Evolutionary conservation across 2,329 filamentous ascomycete species (phyloP).

Genomic region (Penicillium sp.): DNA sequence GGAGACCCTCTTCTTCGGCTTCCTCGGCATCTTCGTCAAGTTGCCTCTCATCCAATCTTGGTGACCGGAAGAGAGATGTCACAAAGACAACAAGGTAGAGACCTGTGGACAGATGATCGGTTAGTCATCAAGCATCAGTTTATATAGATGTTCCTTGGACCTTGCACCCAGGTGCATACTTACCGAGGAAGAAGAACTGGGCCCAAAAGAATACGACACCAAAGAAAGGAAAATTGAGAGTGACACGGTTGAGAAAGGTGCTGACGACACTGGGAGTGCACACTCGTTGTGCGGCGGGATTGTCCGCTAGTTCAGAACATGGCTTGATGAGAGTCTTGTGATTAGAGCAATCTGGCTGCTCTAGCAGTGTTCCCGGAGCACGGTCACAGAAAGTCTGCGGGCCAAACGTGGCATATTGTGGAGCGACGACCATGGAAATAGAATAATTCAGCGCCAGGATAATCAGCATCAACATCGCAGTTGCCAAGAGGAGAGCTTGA

Average conservation of each 20-base stretch:
- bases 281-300: slow-evolving; percentile 70
- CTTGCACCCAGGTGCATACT: slow-evolving; percentile 4
- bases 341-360: slow-evolving; percentile 72
- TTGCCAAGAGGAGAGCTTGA: slow-evolving; percentile 86
- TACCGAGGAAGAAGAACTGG: slow-evolving; percentile 83
- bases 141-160: background rate
- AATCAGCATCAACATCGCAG: slow-evolving; percentile 85
- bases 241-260: slow-evolving; percentile 89
- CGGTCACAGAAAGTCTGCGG: slow-evolving; percentile 91
- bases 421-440: slow-evolving; percentile 88
- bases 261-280: slow-evolving; percentile 91
- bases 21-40: slow-evolving; percentile 87
- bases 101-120: slow-evolving; percentile 26
- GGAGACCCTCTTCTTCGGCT: slow-evolving; percentile 88
- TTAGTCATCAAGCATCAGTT: background rate
- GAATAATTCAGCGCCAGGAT: slow-evolving; percentile 91
- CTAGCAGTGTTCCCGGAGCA: slow-evolving; percentile 60
- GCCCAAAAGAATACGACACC: slow-evolving; percentile 94
- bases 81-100: slow-evolving; percentile 81
- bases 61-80: slow-evolving; percentile 76
- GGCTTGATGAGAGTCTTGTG: slow-evolving; percentile 68
- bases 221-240: slow-evolving; percentile 93
- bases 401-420: slow-evolving; percentile 91
- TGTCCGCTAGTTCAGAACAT: slow-evolving; percentile 75
- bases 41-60: slow-evolving; percentile 72